Conservation (phyloP, 2,329 filamentous ascomycete species). For the Ophiostoma tasmaniense region DNA sequence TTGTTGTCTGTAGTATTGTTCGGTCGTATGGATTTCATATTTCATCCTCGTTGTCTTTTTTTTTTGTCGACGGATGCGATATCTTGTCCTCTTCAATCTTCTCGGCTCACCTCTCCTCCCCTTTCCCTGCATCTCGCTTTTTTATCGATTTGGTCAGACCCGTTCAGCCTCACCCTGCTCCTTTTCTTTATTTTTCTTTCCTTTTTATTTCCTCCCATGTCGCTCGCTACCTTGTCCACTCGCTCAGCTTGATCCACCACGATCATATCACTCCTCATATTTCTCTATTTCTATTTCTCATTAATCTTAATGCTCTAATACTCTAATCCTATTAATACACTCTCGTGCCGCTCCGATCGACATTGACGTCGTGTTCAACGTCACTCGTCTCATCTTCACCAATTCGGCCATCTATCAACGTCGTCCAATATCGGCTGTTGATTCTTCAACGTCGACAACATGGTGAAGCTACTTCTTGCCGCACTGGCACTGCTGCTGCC, state of each 20-base stretch:
- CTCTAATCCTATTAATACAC: not conserved
- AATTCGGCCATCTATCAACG: not conserved
- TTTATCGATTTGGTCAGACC: not conserved
- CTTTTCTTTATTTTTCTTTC: not conserved
- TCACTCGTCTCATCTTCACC: not conserved
- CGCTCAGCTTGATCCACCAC: not conserved
- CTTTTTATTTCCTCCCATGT: not conserved
- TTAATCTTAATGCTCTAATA: not conserved
- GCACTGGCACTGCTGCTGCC: constrained; percentile 28
- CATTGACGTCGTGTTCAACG: not conserved
- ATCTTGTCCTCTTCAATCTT: not conserved
- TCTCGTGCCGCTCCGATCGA: not conserved
- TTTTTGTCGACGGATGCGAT: not conserved
- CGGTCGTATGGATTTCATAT: not conserved
- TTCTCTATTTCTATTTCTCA: not conserved
- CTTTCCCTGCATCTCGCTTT: not conserved
- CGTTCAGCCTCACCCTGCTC: not conserved
- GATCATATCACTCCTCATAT: not conserved
- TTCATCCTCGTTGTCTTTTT: not conserved
- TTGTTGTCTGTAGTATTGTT: not conserved
- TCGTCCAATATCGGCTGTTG: not conserved
- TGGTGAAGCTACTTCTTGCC: constrained; percentile 9
- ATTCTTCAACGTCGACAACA: not conserved
- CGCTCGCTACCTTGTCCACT: not conserved
- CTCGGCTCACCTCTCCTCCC: not conserved